A percentile compares a stretch with the other conserved stretches of the same genome.
Conservation (phyloP, 2,329 filamentous ascomycete species). For the Paraconiothyrium brasiliense region DNA sequence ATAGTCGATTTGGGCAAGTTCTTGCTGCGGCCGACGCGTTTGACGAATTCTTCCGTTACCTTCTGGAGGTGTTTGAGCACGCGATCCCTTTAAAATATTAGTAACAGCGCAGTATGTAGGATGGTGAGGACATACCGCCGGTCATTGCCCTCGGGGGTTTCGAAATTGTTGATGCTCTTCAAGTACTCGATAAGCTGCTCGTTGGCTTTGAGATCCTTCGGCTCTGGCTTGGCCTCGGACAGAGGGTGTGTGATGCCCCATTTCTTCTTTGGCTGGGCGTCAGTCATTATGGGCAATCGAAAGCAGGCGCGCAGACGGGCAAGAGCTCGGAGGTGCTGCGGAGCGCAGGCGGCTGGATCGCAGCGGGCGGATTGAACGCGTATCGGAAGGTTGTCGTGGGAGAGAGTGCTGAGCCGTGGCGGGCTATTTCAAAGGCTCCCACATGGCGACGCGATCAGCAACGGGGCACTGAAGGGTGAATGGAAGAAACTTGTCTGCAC, state of each 20-base stretch:
- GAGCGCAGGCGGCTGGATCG: constrained; percentile 19
- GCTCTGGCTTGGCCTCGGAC: constrained; percentile 77
- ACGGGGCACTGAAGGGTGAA: constrained; percentile 26
- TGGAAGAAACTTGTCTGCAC: constrained; percentile 20
- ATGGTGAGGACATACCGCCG: constrained; percentile 68
- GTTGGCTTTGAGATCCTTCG: constrained; percentile 78
- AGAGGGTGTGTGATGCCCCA: constrained; percentile 88
- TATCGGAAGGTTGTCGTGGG: constrained; percentile 27
- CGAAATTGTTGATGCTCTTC: constrained; percentile 89
- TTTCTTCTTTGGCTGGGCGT: constrained; percentile 38
- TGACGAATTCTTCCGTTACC: constrained; percentile 87
- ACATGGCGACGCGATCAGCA: constrained; percentile 43
- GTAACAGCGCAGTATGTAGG: constrained; percentile 9
- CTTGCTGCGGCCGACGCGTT: constrained; percentile 77
- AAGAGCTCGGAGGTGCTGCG: constrained; percentile 32
- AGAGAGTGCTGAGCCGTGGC: constrained; percentile 16
- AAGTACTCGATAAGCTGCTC: constrained; percentile 84
- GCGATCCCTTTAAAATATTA: constrained; percentile 63
- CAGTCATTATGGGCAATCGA: constrained; percentile 40
- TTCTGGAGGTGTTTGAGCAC: constrained; percentile 80
- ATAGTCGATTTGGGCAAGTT: constrained; percentile 79
- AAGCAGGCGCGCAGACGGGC: constrained; percentile 24
- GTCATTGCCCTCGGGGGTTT: constrained; percentile 81
- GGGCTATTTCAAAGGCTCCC: constrained; percentile 33
- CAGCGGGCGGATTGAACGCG: constrained; percentile 1